Base-by-base conservation (phyloP, 2,329 filamentous ascomycete species). In the Hypoxylon sp. region DNA sequence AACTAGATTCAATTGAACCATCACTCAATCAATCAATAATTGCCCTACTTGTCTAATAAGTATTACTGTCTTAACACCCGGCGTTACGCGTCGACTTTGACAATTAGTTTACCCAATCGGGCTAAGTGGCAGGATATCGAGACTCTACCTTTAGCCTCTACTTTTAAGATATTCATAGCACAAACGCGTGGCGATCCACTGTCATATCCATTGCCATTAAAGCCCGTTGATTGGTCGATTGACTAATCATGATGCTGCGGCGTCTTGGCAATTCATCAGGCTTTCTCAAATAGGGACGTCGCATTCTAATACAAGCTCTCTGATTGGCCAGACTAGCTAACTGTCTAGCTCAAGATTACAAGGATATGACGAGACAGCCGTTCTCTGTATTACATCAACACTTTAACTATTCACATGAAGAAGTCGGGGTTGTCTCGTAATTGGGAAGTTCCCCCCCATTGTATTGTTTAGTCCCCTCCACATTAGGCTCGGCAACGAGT, bases 341-440 rank as follows among this genome's bases (percentile, higher is more conserved):
- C 21, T 23, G n/a, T 14, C 19, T 46, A 57, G 51, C 41, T 61
- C 30, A 57, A 16, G 32, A 69, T 69, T 57, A 66, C 66, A 66
- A 37, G 63, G 56, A 61, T 59, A 69, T 66, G 66, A 66, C 66
- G 63, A 63, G 47, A 66, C 46, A 19, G 9, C 19, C 14, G 16
- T 19, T 32, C 45, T 12, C 8, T 29, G 25, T 30, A 61, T 66
- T 68, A 66, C 63, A 61, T 63, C 62, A 61, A 66, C 59, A 60
- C 55, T 65, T 32, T 29, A 2, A 52, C 45, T 29, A 25, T 52
- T 47, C 12, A n/a, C 2, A 34, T 16, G 51, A 52, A 37, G 2
- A 45, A 34, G 7, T 48, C 52, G 47, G 52, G 37, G 9, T 58
- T 55, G 16, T 7, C 37, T 48, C 19, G 57, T 43, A 16, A 60